Evolutionary conservation across 2,329 filamentous ascomycete species (phyloP).

Genomic region (Calonectria pseudoreteaudii): DNA sequence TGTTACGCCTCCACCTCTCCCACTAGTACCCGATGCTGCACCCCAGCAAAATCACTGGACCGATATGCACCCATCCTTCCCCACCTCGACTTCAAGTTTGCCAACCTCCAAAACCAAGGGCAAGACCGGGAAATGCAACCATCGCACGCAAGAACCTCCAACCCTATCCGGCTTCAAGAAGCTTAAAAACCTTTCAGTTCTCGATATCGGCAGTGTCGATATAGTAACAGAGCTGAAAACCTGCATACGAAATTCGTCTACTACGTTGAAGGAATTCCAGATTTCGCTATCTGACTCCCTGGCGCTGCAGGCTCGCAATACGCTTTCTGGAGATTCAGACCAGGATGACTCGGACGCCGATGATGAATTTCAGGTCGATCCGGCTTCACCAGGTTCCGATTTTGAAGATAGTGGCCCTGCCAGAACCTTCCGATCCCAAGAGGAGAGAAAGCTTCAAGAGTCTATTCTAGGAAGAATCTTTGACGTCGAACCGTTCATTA

Average conservation of each 20-base stretch:
- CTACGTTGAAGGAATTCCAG: constrained; percentile 65
- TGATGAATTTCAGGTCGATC: constrained; percentile 64
- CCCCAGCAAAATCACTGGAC: constrained; percentile 46
- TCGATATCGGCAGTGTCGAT: constrained; percentile 72
- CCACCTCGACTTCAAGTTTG: constrained; percentile 42
- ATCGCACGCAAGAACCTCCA: constrained; percentile 54
- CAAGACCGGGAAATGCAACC: constrained; percentile 48
- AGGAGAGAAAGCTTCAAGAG: constrained; percentile 68
- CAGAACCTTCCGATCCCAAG: constrained; percentile 60
- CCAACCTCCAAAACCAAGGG: constrained; percentile 52
- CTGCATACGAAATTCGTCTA: constrained; percentile 66
- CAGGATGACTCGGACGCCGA: constrained; percentile 65
- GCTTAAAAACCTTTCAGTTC: constrained; percentile 63
- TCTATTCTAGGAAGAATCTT: constrained; percentile 64
- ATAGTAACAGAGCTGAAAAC: constrained; percentile 66
- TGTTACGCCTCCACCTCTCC: constrained; percentile 60
- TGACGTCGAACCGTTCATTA: constrained; percentile 58
- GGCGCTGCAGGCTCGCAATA: constrained; percentile 55
- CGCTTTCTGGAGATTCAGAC: constrained; percentile 51
- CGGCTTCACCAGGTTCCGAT: constrained; percentile 45
- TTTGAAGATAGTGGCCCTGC: constrained; percentile 56
- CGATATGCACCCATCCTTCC: constrained; percentile 39
- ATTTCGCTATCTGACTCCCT: constrained; percentile 69
- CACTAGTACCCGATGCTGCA: constrained; percentile 43
- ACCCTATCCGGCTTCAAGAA: constrained; percentile 69